Evolutionary conservation across 192 early-diverging fungal genomes (phyloP).

Genomic region (Entomortierella chlamydospora): DNA sequence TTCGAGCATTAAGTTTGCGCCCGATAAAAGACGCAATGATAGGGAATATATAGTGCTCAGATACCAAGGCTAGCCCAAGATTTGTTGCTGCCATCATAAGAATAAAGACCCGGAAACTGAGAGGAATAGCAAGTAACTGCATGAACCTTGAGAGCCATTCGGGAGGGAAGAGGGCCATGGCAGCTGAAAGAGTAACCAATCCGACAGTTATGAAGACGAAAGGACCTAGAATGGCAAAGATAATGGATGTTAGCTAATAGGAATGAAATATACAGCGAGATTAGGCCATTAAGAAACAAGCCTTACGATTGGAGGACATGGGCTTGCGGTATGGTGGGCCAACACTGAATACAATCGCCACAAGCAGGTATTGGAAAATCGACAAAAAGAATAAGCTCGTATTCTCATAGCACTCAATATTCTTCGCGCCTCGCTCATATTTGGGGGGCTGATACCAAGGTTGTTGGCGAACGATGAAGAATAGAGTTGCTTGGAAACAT

Average conservation of each 20-base stretch:
- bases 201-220: constrained; percentile 73
- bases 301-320: constrained; percentile 86
- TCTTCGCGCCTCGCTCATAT: constrained; percentile 74
- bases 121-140: constrained; percentile 73
- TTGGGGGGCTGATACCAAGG: constrained; percentile 70
- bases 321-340: constrained; percentile 95
- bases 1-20: constrained; percentile 2
- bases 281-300: too few species aligned
- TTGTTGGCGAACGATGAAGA: constrained; percentile 77
- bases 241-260: not conserved
- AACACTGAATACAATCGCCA: constrained; percentile 92
- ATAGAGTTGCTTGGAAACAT: constrained; percentile 82
- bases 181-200: constrained; percentile 61
- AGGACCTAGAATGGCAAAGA: constrained; percentile 55
- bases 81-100: constrained; percentile 70
- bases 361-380: constrained; percentile 92
- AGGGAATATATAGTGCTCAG: constrained; percentile 59
- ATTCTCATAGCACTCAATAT: constrained; percentile 88
- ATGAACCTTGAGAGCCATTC: constrained; percentile 63
- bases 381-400: constrained; percentile 90
- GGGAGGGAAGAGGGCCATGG: constrained; percentile 65
- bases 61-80: constrained; percentile 54
- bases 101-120: constrained; percentile 68
- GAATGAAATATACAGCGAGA: not conserved
- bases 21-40: constrained; percentile 40